Evolutionary conservation across 495 filamentous ascomycete species (phyloP).

Genomic region (Lindgomyces ingoldianus): DNA sequence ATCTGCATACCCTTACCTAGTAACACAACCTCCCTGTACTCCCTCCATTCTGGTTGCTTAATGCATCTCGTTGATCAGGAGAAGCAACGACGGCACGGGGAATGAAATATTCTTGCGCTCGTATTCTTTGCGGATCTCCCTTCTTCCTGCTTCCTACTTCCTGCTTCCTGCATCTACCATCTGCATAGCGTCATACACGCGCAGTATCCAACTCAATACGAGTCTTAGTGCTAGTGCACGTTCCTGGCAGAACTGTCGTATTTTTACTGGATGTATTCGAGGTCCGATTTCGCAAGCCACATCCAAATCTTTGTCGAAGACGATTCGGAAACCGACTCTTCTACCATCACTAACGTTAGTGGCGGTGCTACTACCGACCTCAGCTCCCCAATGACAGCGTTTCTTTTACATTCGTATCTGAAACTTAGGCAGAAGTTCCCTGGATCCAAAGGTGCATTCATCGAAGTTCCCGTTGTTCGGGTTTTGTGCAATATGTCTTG

Average conservation of each 20-base stretch:
- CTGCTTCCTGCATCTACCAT: no score
- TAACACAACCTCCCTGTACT: no score
- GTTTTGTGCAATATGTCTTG: conserved; percentile 7
- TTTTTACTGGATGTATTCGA: neutral
- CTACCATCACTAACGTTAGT: neutral
- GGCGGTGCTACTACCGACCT: no score
- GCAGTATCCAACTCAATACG: no score
- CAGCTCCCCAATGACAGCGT: neutral
- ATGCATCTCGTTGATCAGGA: no score
- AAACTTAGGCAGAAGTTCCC: neutral
- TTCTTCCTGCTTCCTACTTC: no score
- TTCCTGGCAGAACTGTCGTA: neutral
- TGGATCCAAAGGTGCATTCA: neutral
- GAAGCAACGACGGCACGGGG: no score
- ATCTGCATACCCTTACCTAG: neutral
- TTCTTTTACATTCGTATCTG: neutral
- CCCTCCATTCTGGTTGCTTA: no score
- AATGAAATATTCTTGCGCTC: no score
- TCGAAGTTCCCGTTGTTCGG: neutral
- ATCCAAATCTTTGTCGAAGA: neutral
- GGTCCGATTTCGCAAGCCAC: neutral
- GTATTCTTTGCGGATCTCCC: no score
- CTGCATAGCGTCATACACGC: no score
- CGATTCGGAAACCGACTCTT: neutral
- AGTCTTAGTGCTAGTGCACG: neutral